These are phyloP conservation scores for Arthonia radiata DNA, from an alignment of 495 filamentous ascomycete species.

Conservation along the genomic window DNA sequence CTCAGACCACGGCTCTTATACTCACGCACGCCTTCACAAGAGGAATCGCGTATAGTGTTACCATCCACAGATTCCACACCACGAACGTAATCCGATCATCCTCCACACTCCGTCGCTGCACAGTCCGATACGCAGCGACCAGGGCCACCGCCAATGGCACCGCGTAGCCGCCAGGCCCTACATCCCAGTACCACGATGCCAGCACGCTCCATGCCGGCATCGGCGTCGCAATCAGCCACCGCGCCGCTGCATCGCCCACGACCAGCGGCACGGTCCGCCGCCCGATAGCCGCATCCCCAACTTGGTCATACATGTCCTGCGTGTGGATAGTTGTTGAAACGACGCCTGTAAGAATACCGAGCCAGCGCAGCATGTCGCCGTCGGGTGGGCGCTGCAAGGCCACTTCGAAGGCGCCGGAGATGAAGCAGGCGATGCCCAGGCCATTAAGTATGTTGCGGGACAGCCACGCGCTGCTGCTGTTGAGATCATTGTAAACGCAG, in stretches of 20 bases:
- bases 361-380: too few relatives aligned
- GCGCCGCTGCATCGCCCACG: slow-evolving; percentile 1
- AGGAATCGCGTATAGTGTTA: slow-evolving; percentile 2
- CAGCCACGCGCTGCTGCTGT: slow-evolving; percentile 9
- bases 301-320: slow-evolving; percentile 3
- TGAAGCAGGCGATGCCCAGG: slow-evolving; percentile 10
- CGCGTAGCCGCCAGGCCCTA: background rate
- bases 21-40: too few relatives aligned
- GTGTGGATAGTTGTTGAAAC: slow-evolving; percentile 3
- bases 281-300: slow-evolving; percentile 3
- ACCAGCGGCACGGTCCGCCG: slow-evolving; percentile 3
- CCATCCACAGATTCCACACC: slow-evolving; percentile 4
- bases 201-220: slow-evolving; percentile 1
- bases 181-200: slow-evolving; percentile 1
- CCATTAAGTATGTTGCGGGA: slow-evolving; percentile 14
- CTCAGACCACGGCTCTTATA: too few relatives aligned
- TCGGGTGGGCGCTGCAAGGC: too few relatives aligned
- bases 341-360: slow-evolving; percentile 1
- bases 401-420: slow-evolving; percentile 11
- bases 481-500: slow-evolving; percentile 15
- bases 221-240: slow-evolving; percentile 3
- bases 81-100: slow-evolving; percentile 3
- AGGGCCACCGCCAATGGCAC: background rate
- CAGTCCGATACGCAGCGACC: background rate
- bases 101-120: slow-evolving; percentile 1